phyloP scores from a whole-genome alignment of 2,329 filamentous ascomycete genomes.

The Escovopsis sp. region DNA sequence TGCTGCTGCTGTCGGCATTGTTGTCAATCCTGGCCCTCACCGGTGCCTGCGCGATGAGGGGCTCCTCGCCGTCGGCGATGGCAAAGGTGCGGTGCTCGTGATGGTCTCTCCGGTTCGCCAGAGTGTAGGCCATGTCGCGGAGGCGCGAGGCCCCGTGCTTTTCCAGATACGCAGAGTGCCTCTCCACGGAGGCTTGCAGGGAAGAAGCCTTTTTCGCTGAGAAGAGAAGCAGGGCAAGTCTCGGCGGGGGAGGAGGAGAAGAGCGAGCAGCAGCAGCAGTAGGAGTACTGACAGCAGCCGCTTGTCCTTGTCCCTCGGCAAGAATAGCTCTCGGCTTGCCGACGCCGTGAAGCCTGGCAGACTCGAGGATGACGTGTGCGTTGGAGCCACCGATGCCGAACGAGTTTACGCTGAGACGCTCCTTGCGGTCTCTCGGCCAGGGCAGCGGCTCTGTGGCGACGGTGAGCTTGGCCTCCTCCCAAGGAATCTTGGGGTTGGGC shows the following conservation, averaged over 20 bases:
- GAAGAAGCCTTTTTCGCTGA: constrained; percentile 8
- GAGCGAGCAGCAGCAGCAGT: too few relatives aligned
- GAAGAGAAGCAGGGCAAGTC: constrained; percentile 4
- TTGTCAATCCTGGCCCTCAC: not conserved
- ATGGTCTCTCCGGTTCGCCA: constrained; percentile 10
- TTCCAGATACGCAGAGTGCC: constrained; percentile 9
- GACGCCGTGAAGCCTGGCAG: not conserved
- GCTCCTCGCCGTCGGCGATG: not conserved
- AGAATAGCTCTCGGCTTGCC: not conserved
- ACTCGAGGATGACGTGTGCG: constrained; percentile 11
- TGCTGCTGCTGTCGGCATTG: too few relatives aligned
- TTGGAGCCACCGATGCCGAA: constrained; percentile 15
- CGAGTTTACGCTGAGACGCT: constrained; percentile 11
- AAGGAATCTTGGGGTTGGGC: not conserved
- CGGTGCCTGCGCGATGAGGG: not conserved
- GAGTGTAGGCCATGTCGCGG: constrained; percentile 14
- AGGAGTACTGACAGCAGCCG: too few relatives aligned
- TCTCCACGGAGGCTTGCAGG: constrained; percentile 3
- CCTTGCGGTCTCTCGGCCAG: constrained; percentile 1
- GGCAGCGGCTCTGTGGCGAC: constrained; percentile 2
- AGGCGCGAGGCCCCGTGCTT: constrained; percentile 12
- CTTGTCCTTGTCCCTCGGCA: not conserved
- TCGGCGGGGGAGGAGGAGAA: not conserved
- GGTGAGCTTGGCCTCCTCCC: not conserved
- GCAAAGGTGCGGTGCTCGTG: constrained; percentile 11